phyloP scores from a whole-genome alignment of 106 monocot genomes.

The Phalaenopsis equestris region DNA sequence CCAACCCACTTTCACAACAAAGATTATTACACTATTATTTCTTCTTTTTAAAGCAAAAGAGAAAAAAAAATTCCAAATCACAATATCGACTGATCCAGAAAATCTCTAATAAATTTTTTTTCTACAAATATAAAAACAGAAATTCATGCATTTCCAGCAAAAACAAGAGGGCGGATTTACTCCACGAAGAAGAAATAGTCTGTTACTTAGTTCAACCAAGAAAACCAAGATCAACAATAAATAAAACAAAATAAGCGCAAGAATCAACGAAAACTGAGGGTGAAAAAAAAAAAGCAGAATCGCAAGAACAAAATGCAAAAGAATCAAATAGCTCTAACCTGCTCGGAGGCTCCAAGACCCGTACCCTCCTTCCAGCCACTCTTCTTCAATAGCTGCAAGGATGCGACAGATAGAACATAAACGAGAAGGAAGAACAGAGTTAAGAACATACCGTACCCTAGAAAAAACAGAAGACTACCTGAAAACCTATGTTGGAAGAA shows the following conservation, averaged over 20 bases:
- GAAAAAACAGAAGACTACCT: constrained; percentile 32
- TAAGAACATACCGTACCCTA: constrained; percentile 15
- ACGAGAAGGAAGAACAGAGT: background rate
- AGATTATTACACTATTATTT: no score
- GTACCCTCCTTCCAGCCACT: constrained; percentile 93
- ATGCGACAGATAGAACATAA: background rate
- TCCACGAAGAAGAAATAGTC: background rate
- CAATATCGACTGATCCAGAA: background rate
- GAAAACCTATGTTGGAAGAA: constrained; percentile 85
- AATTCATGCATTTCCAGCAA: background rate
- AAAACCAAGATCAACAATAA: background rate
- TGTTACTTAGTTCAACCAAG: background rate
- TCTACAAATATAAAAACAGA: background rate
- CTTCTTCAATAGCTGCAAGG: constrained; percentile 81
- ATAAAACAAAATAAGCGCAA: background rate
- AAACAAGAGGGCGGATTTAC: background rate
- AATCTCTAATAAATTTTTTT: background rate
- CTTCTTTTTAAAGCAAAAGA: no score
- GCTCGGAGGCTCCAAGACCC: constrained; percentile 80
- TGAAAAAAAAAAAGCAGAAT: background rate
- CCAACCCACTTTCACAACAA: background rate
- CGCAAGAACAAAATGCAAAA: background rate
- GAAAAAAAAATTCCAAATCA: background rate
- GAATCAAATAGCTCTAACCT: constrained; percentile 35
- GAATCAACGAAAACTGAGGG: background rate